Evolutionary conservation across 345 rosid genomes (phyloP), one percentile per base, ranked within the genome.

Genomic region (Euphorbia pulcherrima): DNA sequence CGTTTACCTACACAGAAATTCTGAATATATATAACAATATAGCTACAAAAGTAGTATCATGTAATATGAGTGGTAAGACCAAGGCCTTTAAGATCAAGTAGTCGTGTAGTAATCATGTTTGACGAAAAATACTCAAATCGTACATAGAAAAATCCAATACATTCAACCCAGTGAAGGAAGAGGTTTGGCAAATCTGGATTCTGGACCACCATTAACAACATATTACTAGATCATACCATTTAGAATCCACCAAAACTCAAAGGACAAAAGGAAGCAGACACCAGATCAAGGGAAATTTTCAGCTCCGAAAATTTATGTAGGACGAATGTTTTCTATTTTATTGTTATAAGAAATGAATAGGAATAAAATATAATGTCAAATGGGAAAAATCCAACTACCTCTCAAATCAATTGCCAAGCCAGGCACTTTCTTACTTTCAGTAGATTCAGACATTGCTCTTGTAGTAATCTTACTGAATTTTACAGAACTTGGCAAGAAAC

Each of bases 361-460:
- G 24, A 30, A 28, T 18, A 20, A 21, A 41, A 10, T 65, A 21
- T 29, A 28, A 9, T 39, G 26, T 39, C 11, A 14, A 52, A 72
- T 46, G n/a, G 4, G 9, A 13, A 56, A n/a, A 64, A 60, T 40
- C 39, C 35, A 33, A 20, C 9, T 57, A 90, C 98, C 98, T 90
- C 67, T 85, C 83, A 92, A 81, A 83, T 90, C 92, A 75, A 92
- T 86, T 1, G 93, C 82, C 84, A 93, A 84, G 47, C 97, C 90
- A 27, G 90, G 69, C 8, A 72, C 62, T 52, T 83, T 79, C 73
- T 76, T 86, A 50, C 65, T 83, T 30, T 90, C 84, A 67, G 70
- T 80, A 62, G 85, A 78, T 65, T 75, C 87, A 63, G 89, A 62
- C 87, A 79, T 79, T 6, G 97, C 96, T 83, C 68, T 85, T 60